Evolutionary conservation across 139 green algal genomes (phyloP).

Genomic region (Marvania coccoides): DNA sequence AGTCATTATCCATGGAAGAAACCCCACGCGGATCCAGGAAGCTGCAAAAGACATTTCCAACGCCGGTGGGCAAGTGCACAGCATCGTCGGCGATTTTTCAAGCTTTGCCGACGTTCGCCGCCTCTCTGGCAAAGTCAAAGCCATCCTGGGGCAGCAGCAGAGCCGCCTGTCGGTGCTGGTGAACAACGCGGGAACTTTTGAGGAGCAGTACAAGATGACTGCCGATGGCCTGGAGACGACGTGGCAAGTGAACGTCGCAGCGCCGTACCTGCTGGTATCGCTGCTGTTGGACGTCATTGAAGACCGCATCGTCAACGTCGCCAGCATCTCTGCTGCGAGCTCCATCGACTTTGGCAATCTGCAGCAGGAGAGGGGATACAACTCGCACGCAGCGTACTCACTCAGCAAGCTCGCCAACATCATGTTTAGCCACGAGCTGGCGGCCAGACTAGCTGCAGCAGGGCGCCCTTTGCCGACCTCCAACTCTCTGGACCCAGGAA

Average conservation of each 20-base stretch:
- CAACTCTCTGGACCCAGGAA: conserved; percentile 57
- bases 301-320: conserved; percentile 49
- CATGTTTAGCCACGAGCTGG: conserved; percentile 44
- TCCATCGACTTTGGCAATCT: conserved; percentile 60
- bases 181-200: conserved; percentile 50
- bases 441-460: conserved; percentile 7
- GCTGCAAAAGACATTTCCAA: not conserved
- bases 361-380: conserved; percentile 38
- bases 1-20: conserved; percentile 54
- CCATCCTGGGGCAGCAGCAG: not conserved
- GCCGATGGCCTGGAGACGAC: conserved; percentile 58
- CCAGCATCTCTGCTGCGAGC: conserved; percentile 43
- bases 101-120: conserved; percentile 17
- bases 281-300: conserved; percentile 30
- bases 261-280: conserved; percentile 53
- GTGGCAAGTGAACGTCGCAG: conserved; percentile 63
- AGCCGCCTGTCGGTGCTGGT: conserved; percentile 27
- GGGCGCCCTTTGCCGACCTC: conserved; percentile 3
- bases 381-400: conserved; percentile 46
- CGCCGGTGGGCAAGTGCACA: not conserved
- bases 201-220: not conserved
- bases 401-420: conserved; percentile 52
- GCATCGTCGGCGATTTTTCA: conserved; percentile 32
- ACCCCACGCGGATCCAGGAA: not conserved
- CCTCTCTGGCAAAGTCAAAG: conserved; percentile 32